A percentile compares a stretch with the other conserved stretches of the same genome.
phyloP scores from a whole-genome alignment of 164 flowering plant species.

The Vitis amurensis region DNA sequence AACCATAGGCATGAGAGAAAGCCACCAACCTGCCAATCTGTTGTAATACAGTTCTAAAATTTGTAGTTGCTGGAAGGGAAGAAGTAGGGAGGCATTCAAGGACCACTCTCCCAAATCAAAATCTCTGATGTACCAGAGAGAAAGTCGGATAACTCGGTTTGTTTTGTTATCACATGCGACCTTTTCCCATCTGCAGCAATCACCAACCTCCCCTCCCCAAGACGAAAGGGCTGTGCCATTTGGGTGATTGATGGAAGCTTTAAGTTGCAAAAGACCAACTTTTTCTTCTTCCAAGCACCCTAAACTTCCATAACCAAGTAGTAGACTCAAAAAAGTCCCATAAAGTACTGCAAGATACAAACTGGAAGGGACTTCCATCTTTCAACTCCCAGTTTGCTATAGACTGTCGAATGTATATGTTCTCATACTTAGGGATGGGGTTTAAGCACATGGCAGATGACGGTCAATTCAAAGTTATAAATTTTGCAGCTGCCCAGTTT shows the following conservation, averaged over 20 bases:
- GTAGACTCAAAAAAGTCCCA: no score
- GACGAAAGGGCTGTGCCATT: neutral
- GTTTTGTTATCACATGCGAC: neutral
- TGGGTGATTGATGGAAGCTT: constrained; percentile 7
- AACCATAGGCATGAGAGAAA: no score
- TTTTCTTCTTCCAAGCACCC: constrained; percentile 8
- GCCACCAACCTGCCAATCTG: neutral
- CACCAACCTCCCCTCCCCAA: neutral
- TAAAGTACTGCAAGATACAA: no score
- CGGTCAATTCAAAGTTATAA: no score
- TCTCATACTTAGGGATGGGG: no score
- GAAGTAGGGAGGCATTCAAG: constrained; percentile 6
- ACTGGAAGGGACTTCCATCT: no score
- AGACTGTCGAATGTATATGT: no score
- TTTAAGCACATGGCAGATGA: no score
- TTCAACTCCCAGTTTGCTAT: no score
- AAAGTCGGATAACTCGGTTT: constrained; percentile 1
- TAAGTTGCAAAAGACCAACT: constrained; percentile 7
- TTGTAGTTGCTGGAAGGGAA: neutral
- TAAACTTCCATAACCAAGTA: neutral
- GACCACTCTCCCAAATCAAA: neutral
- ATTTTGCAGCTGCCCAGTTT: no score
- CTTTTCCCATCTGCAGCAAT: neutral
- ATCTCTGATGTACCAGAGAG: neutral
- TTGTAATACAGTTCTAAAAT: neutral